Evolutionary conservation across 495 filamentous ascomycete genomes (phyloP), one percentile per base, ranked within the genome.

Genomic region (Neurospora sp.): DNA sequence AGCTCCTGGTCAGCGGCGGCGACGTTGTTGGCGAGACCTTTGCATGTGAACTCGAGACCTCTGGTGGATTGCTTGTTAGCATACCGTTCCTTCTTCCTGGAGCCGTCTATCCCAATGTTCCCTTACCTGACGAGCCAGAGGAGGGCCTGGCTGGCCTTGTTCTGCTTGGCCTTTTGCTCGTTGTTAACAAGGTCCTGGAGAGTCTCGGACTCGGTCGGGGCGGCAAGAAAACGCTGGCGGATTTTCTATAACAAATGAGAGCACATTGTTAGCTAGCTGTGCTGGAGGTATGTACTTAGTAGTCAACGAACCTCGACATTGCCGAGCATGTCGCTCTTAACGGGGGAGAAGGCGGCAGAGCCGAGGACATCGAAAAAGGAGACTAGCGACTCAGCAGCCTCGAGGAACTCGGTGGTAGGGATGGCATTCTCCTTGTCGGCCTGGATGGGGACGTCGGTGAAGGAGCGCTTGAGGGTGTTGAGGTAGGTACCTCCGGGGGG

Each of bases 41-140:
- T 87, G 76, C 89, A 87, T 40, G 95, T 98, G 86, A 99, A 98
- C 73, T 97, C 92, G 79, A 98, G 90, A 65, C 93, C 95, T 65
- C 95, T 97, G 77, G 72, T 22, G 5, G 1, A 4, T 68, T n/a
- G 20, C 35, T 12, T 22, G 74, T 40, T 9, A 73, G 41, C 72
- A 41, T 75, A 71, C 37, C 68, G 45, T 69, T 71, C 61, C 53
- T 72, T 71, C 27, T 48, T 17, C 0, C 41, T 40, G 44, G 4
- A n/a, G 4, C 27, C 40, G 4, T 45, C 3, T n/a, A 8, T 16
- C 2, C 69, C 42, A 68, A 48, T 69, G 41, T 73, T 38, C 68
- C 68, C 83, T 73, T 85, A 97, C 95, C 96, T 93, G 59, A 89
- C 87, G 38, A 99, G 88, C 96, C 96, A 99, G 31, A 97, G 80